Base-by-base conservation (phyloP, 805 yeast species). In the Yamadazyma scolyti region DNA sequence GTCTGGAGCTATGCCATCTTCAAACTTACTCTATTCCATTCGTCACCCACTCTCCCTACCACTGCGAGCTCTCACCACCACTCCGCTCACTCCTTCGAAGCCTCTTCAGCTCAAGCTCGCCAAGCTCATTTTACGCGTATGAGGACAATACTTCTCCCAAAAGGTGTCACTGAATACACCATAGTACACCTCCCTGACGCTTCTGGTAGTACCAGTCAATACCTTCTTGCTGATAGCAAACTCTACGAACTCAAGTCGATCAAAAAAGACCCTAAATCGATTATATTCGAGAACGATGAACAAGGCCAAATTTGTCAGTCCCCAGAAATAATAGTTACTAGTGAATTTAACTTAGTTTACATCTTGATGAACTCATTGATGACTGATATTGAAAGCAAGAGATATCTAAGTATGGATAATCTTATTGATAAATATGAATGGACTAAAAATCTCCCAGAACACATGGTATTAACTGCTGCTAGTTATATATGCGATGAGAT, bases 381-480 rank as follows among this genome's bases (percentile, higher is more conserved):
- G n/a, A n/a, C n/a, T n/a, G n/a, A n/a, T n/a, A n/a, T n/a, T n/a
- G n/a, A n/a, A n/a, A n/a, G n/a, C n/a, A n/a, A n/a, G n/a, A n/a
- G n/a, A n/a, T n/a, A n/a, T n/a, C n/a, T n/a, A n/a, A n/a, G 69
- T 0, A 42, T 59, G 10, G 76, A 74, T 14, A 79, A 74, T 44
- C 40, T 74, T 4, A 44, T 54, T 6, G 77, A 71, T 40, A 38
- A 45, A 11, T 37, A 52, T 13, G 60, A 55, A 13, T 46, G 54
- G 44, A 40, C 63, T 5, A 38, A 53, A 6, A 48, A 50, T 5
- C 23, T 47, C 1, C 54, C 58, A 4, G 51, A 56, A 27, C 37
- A 36, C 3, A 9, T 42, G 5, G 39, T 65, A 15, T 36, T 40
- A 11, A 17, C 18, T 0, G 39, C 56, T 4, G 38, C 77, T 18